These are phyloP conservation scores for Aspergillus novofumigatus DNA, from an alignment of 2,329 filamentous ascomycete species.

Conservation along the genomic window DNA sequence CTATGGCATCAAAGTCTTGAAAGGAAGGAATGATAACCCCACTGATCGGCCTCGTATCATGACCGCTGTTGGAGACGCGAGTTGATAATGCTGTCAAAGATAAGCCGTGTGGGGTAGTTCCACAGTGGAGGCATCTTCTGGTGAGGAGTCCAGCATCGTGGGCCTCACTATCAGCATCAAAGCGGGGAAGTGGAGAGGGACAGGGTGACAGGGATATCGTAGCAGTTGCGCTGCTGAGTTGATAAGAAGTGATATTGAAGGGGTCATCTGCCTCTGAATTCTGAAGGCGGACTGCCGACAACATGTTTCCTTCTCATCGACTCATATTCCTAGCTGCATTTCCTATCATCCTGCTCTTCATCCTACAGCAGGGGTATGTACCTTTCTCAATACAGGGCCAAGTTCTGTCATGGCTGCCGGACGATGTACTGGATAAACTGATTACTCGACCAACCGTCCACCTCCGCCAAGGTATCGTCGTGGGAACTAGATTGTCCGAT, in stretches of 20 bases:
- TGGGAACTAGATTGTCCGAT: constrained; percentile 24
- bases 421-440: background rate
- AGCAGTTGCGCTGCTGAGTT: no score
- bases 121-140: background rate
- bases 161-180: background rate
- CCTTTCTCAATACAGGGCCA: background rate
- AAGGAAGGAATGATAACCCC: background rate
- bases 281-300: background rate
- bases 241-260: no score
- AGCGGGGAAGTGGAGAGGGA: background rate
- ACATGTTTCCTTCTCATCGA: background rate
- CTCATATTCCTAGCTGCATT: background rate
- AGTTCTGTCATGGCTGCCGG: background rate
- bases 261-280: background rate
- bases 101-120: background rate
- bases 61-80: background rate
- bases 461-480: constrained; percentile 27
- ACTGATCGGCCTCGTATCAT: background rate
- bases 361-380: background rate
- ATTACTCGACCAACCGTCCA: background rate
- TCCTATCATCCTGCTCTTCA: background rate
- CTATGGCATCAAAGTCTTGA: background rate
- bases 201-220: background rate
- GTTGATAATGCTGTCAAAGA: background rate
- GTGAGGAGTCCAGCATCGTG: background rate